Base-by-base conservation (phyloP, 1,139 yeast genomes). In the Suhomyces terraborum region DNA sequence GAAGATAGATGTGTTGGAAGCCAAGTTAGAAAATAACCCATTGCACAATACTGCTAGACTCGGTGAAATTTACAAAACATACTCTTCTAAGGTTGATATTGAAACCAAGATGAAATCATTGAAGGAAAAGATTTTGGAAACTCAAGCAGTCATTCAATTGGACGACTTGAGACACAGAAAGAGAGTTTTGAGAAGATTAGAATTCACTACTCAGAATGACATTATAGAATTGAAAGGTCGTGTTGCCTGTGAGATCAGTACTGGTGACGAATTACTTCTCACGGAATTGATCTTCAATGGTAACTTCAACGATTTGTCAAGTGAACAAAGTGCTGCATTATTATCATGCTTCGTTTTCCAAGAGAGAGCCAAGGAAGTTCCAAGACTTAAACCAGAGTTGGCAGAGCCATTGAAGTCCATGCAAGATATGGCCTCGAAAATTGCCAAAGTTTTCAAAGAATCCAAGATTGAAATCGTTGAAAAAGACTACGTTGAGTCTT, bases 281-380 rank as follows among this genome's bases (percentile, higher is more conserved):
- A 91, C 98, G 0, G 98, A 94, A 61, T 72, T 93, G 54, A 86
- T 94, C 28, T 93, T 93, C 73, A 88, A 89, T 58, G 98, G 98
- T 75, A 86, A 86, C 27, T 93, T 93, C 67, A 89, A 84, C 54
- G 96, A 88, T 38, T 70, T 94, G 48, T 74, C 81, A 3, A 84
- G 96, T 3, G 96, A 88, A 55, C 97, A 89, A 61, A 82, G 95
- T 62, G 97, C 97, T 6, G 89, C 97, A 0, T 66, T 94, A 38
- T 67, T 94, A 40, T 88, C 97, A 27, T 88, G 97, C 63, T 93
- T 93, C 67, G 98, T 94, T 3, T 94, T 93, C 77, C 97, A 93
- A 62, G 99, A 93, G 61, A 80, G 94, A 59, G 88, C 95, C 38
- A 88, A 88, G 60, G 97, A 89, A 59, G 77, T 80, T 1, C 96